Conservation (phyloP, 257 asterid genomes). For the Solanum rostratum region DNA sequence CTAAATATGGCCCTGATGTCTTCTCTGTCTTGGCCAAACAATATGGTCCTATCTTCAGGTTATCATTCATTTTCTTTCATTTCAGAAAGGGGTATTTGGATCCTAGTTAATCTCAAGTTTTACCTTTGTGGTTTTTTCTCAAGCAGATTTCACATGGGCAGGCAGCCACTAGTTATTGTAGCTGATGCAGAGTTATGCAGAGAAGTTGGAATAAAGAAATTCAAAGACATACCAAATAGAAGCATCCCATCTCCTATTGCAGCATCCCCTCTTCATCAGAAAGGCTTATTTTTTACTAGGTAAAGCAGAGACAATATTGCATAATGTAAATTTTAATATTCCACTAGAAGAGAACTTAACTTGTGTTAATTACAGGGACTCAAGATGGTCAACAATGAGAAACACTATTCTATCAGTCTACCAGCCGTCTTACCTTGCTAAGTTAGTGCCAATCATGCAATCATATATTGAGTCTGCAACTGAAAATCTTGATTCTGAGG, state of each 20-base stretch:
- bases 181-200: constrained; percentile 92
- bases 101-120: neutral
- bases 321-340: neutral
- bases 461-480: constrained; percentile 52
- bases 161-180: constrained; percentile 77
- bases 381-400: constrained; percentile 90
- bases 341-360: neutral
- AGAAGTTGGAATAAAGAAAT: constrained; percentile 83
- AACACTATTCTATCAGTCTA: constrained; percentile 74
- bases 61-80: neutral
- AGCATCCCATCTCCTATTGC: constrained; percentile 98
- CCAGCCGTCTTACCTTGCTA: constrained; percentile 91
- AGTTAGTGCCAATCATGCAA: constrained; percentile 79
- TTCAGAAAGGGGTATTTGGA: neutral
- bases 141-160: constrained; percentile 94
- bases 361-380: constrained; percentile 35
- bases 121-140: too few relatives aligned
- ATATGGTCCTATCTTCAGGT: constrained; percentile 93
- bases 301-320: neutral
- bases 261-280: constrained; percentile 86
- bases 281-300: constrained; percentile 93
- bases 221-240: constrained; percentile 64
- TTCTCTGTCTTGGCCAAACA: constrained; percentile 70
- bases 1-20: constrained; percentile 77
- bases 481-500: constrained; percentile 36